Evolutionary conservation across 2,329 filamentous ascomycete genomes (phyloP).

Genomic region (Diaporthe aspalathi): DNA sequence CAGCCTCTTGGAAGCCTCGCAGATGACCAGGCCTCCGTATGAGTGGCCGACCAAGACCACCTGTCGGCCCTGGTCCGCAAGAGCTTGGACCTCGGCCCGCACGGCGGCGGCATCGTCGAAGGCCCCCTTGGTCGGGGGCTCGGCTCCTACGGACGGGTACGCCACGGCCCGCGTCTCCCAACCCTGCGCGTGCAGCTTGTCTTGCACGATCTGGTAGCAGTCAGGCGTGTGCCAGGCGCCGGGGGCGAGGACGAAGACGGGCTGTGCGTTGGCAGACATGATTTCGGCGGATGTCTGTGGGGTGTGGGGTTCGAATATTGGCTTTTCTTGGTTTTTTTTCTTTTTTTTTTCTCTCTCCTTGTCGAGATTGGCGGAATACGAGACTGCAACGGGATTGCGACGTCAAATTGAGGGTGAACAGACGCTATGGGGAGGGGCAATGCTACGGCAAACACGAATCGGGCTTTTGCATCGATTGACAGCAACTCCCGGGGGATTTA

Average conservation of each 20-base stretch:
- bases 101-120: slow-evolving; percentile 47
- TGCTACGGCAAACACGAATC: slow-evolving; percentile 10
- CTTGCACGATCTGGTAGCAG: slow-evolving; percentile 45
- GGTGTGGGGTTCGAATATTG: slow-evolving; percentile 3
- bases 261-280: slow-evolving; percentile 30
- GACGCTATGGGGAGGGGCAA: not conserved
- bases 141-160: slow-evolving; percentile 49
- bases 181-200: slow-evolving; percentile 44
- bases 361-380: slow-evolving; percentile 16
- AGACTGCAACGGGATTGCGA: slow-evolving; percentile 12
- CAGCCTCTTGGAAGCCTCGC: slow-evolving; percentile 46
- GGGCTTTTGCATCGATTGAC: not conserved
- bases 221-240: slow-evolving; percentile 50
- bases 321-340: not conserved
- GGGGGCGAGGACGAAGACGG: slow-evolving; percentile 49
- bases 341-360: not conserved
- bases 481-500: slow-evolving; percentile 18
- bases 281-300: not conserved
- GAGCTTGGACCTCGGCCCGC: slow-evolving; percentile 40
- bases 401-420: not conserved
- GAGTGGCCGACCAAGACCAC: slow-evolving; percentile 49
- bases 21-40: slow-evolving; percentile 48
- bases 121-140: slow-evolving; percentile 41
- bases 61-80: slow-evolving; percentile 46
- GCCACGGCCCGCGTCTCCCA: slow-evolving; percentile 46